Conservation (phyloP, 371 early-diverging fungal species). For the Lichtheimia corymbifera region DNA sequence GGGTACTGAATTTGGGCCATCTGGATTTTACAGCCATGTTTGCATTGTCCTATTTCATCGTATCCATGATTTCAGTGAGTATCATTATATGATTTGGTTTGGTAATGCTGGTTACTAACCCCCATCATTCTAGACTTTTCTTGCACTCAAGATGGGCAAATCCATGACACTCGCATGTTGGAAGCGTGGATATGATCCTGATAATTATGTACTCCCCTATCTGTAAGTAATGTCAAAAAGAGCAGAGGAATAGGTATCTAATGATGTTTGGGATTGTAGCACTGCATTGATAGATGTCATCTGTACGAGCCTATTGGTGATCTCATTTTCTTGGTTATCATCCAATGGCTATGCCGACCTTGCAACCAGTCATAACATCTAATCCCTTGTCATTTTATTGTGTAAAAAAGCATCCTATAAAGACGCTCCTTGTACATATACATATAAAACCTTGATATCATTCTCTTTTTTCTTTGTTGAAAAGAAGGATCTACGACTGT, state of each 20-base stretch:
- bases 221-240: constrained; percentile 51
- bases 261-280: constrained; percentile 21
- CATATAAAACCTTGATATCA: neutral
- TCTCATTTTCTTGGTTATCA: constrained; percentile 45
- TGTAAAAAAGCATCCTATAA: too few relatives aligned
- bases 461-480: too few relatives aligned
- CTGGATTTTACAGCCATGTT: constrained; percentile 42
- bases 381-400: neutral
- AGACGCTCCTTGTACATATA: neutral
- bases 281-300: constrained; percentile 66
- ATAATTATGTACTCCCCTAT: constrained; percentile 83
- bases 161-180: constrained; percentile 63
- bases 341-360: constrained; percentile 26
- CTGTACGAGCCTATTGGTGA: constrained; percentile 56
- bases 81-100: neutral
- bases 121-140: constrained; percentile 31
- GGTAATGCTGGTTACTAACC: neutral
- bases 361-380: constrained; percentile 8
- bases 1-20: constrained; percentile 59
- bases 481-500: too few relatives aligned
- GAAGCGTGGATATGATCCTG: constrained; percentile 77
- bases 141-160: constrained; percentile 56
- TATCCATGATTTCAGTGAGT: constrained; percentile 44
- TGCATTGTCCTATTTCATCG: constrained; percentile 40
- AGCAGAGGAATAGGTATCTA: constrained; percentile 27